phyloP scores from a whole-genome alignment of 139 green algal species.

The Picochlorum sp. region DNA sequence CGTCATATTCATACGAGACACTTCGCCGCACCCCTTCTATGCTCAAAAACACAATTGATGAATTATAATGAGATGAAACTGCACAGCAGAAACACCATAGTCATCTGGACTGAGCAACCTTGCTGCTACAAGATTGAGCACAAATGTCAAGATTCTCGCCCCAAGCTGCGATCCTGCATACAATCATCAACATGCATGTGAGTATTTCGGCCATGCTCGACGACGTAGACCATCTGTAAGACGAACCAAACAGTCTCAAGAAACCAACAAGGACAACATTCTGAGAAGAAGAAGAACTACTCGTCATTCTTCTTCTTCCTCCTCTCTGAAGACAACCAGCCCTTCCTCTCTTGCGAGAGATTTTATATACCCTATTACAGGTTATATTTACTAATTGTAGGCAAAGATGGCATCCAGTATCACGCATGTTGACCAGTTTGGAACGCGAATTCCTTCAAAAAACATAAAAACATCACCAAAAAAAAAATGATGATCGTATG shows the following conservation, averaged over 20 bases:
- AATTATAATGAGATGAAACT: conserved; percentile 90
- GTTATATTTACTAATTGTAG: too few species aligned
- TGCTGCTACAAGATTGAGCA: conserved; percentile 68
- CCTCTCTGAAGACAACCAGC: too few species aligned
- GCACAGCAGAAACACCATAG: conserved; percentile 72
- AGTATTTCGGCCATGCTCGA: too few species aligned
- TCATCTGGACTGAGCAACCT: conserved; percentile 60
- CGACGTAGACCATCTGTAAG: too few species aligned
- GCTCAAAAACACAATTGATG: conserved; percentile 76
- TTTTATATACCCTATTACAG: background rate
- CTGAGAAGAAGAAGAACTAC: too few species aligned
- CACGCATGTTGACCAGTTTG: background rate
- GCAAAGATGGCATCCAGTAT: background rate
- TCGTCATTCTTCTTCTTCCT: too few species aligned
- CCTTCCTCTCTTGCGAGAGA: background rate
- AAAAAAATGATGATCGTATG: background rate
- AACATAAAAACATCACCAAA: background rate
- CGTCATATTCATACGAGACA: conserved; percentile 24
- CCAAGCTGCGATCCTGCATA: conserved; percentile 71
- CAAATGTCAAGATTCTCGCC: conserved; percentile 69
- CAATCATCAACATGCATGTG: too few species aligned
- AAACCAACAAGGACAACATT: too few species aligned
- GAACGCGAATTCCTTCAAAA: background rate
- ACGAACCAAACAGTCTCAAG: too few species aligned
- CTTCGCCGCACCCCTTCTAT: conserved; percentile 76